These are phyloP conservation scores for Rhizophora apiculata DNA, from an alignment of 345 rosid genomes.

Conservation along the genomic window DNA sequence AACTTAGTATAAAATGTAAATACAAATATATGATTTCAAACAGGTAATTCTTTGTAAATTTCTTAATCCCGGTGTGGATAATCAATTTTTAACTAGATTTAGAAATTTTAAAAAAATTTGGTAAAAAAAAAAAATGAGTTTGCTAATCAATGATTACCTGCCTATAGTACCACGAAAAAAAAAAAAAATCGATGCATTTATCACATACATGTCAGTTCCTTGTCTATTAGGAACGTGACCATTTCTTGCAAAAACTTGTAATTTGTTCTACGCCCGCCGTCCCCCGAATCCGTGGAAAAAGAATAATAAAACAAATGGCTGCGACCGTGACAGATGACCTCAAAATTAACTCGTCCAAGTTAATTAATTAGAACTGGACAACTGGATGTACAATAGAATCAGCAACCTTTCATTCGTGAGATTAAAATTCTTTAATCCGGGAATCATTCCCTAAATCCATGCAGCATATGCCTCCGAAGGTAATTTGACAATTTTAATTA, in stretches of 20 bases:
- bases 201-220: no score
- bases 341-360: background rate
- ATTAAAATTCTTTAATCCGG: slow-evolving; percentile 29
- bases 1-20: no score
- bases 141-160: no score
- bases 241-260: background rate
- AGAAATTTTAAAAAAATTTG: no score
- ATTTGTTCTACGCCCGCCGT: background rate
- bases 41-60: no score
- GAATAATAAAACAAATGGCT: background rate
- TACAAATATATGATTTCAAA: no score
- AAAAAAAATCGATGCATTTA: no score
- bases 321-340: background rate
- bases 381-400: slow-evolving; percentile 9
- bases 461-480: slow-evolving; percentile 41
- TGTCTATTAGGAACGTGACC: no score
- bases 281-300: background rate
- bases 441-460: slow-evolving; percentile 47
- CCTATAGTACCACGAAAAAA: no score
- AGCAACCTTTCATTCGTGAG: background rate
- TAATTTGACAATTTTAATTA: background rate
- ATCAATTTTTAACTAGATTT: no score
- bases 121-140: no score
- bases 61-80: no score
- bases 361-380: background rate